Evolutionary conservation across 768 basidiomycete genomes (phyloP).

Genomic region (Clitopilus passeckerianus): DNA sequence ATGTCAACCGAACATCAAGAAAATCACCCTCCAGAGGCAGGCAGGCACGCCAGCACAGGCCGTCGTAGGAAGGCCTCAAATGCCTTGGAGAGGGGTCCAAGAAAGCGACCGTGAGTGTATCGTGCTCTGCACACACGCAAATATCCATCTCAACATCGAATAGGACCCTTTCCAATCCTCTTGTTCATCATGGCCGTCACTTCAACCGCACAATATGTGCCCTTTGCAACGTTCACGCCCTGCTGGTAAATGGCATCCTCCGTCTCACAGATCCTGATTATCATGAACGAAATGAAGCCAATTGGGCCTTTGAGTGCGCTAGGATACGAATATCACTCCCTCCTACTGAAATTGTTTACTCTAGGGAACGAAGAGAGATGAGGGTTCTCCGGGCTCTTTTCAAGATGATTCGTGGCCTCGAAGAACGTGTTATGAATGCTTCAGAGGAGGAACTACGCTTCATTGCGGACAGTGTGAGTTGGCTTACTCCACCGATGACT

Average conservation of each 20-base stretch:
- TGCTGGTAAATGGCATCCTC: not conserved
- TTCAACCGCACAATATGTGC: conserved; percentile 4
- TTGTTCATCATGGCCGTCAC: conserved; percentile 3
- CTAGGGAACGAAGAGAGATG: not conserved
- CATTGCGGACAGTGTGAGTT: not conserved
- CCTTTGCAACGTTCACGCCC: not conserved
- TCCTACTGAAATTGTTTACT: not conserved
- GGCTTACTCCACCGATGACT: not conserved
- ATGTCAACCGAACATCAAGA: not conserved
- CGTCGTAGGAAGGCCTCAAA: not conserved
- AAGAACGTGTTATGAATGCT: not conserved
- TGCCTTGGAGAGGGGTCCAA: not conserved
- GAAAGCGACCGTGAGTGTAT: not conserved
- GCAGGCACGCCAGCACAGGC: not conserved
- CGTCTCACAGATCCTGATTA: not conserved
- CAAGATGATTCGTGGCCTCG: not conserved
- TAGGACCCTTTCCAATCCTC: not conserved
- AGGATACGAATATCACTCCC: not conserved
- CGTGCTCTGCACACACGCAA: not conserved
- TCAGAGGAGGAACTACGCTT: not conserved
- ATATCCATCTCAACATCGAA: not conserved
- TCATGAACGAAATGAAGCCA: not conserved
- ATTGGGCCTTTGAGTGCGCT: not conserved
- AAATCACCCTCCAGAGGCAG: not conserved
- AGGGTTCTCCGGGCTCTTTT: not conserved